Percentiles rank a stretch among this genome's conserved stretches.
Evolutionary conservation across 75 land plant genomes (phyloP).

Genomic region (Chamaecyparis obtusa): DNA sequence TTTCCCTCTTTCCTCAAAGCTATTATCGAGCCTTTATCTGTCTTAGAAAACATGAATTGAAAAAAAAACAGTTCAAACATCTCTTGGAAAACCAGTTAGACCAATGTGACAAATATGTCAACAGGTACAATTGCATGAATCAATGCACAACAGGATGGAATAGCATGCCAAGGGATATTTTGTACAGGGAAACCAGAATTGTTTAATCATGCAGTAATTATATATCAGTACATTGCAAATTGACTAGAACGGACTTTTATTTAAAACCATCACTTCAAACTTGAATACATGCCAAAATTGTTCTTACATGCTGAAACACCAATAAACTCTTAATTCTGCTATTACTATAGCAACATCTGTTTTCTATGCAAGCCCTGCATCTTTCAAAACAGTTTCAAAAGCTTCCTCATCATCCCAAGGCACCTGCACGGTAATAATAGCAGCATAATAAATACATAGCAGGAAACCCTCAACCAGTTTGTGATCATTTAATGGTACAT

Average conservation of each 20-base stretch:
- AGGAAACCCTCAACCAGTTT: neutral
- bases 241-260: neutral
- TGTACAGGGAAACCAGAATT: neutral
- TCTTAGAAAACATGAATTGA: too few species aligned
- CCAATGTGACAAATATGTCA: too few species aligned
- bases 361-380: slow-evolving; percentile 54
- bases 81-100: too few species aligned
- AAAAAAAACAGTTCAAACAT: too few species aligned
- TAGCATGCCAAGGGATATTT: neutral
- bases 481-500: too few species aligned
- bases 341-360: neutral
- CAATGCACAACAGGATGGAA: neutral
- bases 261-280: neutral
- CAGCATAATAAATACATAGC: neutral
- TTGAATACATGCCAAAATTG: slow-evolving; percentile 3
- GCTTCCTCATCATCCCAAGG: slow-evolving; percentile 63
- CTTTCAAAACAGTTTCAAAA: slow-evolving; percentile 64
- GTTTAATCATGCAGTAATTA: neutral
- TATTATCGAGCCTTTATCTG: too few species aligned
- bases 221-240: neutral
- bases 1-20: too few species aligned
- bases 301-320: neutral
- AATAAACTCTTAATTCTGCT: neutral
- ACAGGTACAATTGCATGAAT: neutral
- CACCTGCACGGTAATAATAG: slow-evolving; percentile 31